Conservation (phyloP, 352 stramenopile genomes). For the Phytophthora boehmeriae region DNA sequence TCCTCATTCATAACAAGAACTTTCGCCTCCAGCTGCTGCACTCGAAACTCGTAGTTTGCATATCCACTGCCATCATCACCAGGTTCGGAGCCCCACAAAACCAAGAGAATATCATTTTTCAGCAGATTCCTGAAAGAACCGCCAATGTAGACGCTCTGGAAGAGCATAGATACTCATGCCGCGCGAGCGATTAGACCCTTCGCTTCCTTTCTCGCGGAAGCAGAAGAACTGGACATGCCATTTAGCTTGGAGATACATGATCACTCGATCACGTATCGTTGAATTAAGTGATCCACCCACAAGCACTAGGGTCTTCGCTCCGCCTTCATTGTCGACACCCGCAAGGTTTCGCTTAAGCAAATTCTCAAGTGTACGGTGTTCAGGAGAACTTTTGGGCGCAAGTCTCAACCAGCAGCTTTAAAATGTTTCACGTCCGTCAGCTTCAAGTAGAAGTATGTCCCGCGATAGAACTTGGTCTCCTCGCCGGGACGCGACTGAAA, state of each 20-base stretch:
- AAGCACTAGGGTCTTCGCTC: slow-evolving; percentile 20
- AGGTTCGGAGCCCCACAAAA: too few relatives aligned
- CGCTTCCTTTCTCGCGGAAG: slow-evolving; percentile 17
- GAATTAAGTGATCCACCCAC: slow-evolving; percentile 18
- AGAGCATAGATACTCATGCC: slow-evolving; percentile 8
- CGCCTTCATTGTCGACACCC: not conserved
- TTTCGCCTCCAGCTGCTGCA: too few relatives aligned
- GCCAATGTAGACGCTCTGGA: slow-evolving; percentile 25
- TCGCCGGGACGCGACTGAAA: slow-evolving; percentile 8
- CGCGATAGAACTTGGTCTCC: slow-evolving; percentile 12
- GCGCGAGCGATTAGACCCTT: slow-evolving; percentile 12
- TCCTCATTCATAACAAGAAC: too few relatives aligned
- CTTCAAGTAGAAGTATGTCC: slow-evolving; percentile 23
- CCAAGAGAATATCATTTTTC: not conserved
- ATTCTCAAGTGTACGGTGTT: slow-evolving; percentile 26
- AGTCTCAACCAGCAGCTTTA: slow-evolving; percentile 21
- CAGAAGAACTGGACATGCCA: slow-evolving; percentile 30
- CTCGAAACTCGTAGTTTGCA: too few relatives aligned
- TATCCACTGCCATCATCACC: too few relatives aligned
- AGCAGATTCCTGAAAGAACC: slow-evolving; percentile 11
- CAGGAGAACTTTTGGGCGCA: slow-evolving; percentile 25
- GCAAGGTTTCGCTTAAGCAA: slow-evolving; percentile 15
- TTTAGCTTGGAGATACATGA: slow-evolving; percentile 26
- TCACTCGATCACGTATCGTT: slow-evolving; percentile 17
- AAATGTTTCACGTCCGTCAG: slow-evolving; percentile 23